phyloP scores from a whole-genome alignment of 768 basidiomycete genomes.

The Termitomyces sp. region DNA sequence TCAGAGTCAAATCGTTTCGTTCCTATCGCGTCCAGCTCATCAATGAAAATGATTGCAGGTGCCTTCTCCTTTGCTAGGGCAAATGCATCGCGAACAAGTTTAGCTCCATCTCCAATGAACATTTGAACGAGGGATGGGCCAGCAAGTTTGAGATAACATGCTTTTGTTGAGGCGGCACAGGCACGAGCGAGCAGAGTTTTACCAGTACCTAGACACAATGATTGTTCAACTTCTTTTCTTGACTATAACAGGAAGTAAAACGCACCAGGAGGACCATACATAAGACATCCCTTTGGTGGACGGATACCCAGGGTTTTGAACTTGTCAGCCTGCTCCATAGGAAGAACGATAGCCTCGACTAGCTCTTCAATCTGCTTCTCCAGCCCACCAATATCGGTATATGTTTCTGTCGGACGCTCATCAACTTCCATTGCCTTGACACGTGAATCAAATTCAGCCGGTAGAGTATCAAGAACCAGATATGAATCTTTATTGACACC shows the following conservation, averaged over 20 bases:
- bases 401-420: constrained; percentile 94
- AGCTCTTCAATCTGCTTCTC: constrained; percentile 99
- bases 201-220: constrained; percentile 59
- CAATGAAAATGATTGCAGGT: constrained; percentile 98
- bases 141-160: constrained; percentile 96
- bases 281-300: constrained; percentile 95
- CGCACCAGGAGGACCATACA: constrained; percentile 97
- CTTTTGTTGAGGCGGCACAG: constrained; percentile 96
- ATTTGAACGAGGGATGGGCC: constrained; percentile 98
- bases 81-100: constrained; percentile 97
- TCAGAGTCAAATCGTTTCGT: constrained; percentile 98
- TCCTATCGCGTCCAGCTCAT: constrained; percentile 97
- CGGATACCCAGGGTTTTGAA: constrained; percentile 98
- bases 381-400: constrained; percentile 95
- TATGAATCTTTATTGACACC: constrained; percentile 99
- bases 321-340: constrained; percentile 98
- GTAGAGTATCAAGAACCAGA: constrained; percentile 90
- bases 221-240: constrained; percentile 4
- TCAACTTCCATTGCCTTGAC: constrained; percentile 99
- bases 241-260: constrained; percentile 9
- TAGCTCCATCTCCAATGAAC: constrained; percentile 99
- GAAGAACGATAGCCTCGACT: constrained; percentile 95
- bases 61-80: constrained; percentile 98
- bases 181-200: constrained; percentile 97
- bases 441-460: constrained; percentile 95